Evolutionary conservation across 495 filamentous ascomycete genomes (phyloP).

Genomic region (Xylaria nigripes): DNA sequence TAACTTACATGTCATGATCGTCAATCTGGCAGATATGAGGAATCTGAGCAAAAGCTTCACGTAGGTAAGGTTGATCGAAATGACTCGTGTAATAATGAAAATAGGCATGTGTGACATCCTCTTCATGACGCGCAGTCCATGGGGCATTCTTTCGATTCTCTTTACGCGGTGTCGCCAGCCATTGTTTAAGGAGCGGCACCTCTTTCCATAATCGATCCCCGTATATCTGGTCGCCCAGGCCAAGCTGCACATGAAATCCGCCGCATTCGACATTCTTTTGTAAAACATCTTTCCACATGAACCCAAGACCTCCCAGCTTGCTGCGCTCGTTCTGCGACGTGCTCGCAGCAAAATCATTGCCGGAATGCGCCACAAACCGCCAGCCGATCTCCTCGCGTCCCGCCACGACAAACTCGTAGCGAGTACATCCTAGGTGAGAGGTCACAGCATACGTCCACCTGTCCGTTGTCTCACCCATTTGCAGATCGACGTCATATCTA

Average conservation of each 20-base stretch:
- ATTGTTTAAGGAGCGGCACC: constrained; percentile 83
- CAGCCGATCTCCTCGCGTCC: constrained; percentile 83
- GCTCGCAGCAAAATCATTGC: constrained; percentile 86
- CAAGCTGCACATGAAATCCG: constrained; percentile 89
- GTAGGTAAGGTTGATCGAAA: constrained; percentile 88
- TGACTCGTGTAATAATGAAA: constrained; percentile 98
- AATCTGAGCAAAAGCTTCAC: constrained; percentile 95
- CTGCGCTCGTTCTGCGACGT: constrained; percentile 78
- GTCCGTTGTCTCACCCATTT: constrained; percentile 79
- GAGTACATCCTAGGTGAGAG: constrained; percentile 89
- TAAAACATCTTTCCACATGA: constrained; percentile 98
- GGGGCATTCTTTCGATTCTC: constrained; percentile 81
- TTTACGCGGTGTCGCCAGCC: constrained; percentile 82
- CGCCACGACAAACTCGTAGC: constrained; percentile 96
- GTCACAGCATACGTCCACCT: constrained; percentile 99
- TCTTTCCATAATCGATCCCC: constrained; percentile 96
- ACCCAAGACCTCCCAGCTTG: constrained; percentile 76
- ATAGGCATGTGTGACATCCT: constrained; percentile 90
- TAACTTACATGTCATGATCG: constrained; percentile 92
- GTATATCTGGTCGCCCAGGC: constrained; percentile 90
- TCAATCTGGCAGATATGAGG: constrained; percentile 88
- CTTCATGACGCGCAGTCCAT: constrained; percentile 90
- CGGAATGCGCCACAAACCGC: constrained; percentile 94
- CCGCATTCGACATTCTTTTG: constrained; percentile 95
- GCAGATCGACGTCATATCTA: constrained; percentile 85